phyloP scores from a whole-genome alignment of 1,284 basidiomycete species.

The Coniferiporia sulphurascens region DNA sequence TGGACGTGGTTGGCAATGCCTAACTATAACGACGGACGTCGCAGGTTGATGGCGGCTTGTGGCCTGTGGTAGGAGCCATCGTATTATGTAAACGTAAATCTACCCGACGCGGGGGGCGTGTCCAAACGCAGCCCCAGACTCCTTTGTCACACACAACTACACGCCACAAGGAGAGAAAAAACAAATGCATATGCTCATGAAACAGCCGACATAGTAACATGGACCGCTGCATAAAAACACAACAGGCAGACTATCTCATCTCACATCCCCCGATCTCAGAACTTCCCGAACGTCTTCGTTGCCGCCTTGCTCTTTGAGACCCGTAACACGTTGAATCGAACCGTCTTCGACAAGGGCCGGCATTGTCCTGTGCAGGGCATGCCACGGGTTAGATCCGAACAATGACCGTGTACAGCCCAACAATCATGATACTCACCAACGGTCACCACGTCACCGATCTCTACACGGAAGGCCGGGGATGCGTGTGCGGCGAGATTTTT shows the following conservation, averaged over 20 bases:
- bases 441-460: slow-evolving; percentile 89
- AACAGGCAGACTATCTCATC: too few species aligned
- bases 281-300: slow-evolving; percentile 90
- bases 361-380: slow-evolving; percentile 70
- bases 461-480: slow-evolving; percentile 98
- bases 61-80: neutral
- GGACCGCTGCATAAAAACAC: slow-evolving; percentile 24
- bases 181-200: slow-evolving; percentile 11
- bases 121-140: neutral
- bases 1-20: slow-evolving; percentile 12
- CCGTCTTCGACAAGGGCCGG: slow-evolving; percentile 98
- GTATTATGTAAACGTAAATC: neutral
- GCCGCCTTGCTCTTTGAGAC: slow-evolving; percentile 87
- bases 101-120: neutral
- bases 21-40: neutral
- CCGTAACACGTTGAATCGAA: slow-evolving; percentile 96
- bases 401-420: neutral
- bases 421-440: slow-evolving; percentile 65
- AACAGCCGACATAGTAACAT: slow-evolving; percentile 8
- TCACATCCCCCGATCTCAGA: slow-evolving; percentile 48
- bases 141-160: neutral
- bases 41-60: neutral
- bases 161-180: neutral
- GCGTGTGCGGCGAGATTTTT: slow-evolving; percentile 98
- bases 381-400: neutral